These are phyloP conservation scores for Calycina marina DNA, from an alignment of 2,329 filamentous ascomycete genomes.

Conservation along the genomic window DNA sequence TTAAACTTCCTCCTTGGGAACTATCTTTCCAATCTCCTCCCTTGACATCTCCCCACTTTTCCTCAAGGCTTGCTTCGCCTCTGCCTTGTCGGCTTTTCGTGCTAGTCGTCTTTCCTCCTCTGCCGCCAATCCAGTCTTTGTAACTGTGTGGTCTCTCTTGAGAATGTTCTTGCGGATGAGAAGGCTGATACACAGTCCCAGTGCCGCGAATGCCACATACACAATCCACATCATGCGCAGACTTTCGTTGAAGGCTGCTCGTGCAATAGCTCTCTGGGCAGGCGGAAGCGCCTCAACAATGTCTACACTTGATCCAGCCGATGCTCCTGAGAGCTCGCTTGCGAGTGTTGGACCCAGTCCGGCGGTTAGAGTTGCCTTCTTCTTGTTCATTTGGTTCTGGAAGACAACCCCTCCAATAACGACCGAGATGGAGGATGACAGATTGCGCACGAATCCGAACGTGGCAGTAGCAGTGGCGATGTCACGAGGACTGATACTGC, in stretches of 20 bases:
- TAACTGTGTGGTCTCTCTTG: slow-evolving; percentile 35
- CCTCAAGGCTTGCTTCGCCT: neutral
- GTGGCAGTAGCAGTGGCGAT: slow-evolving; percentile 55
- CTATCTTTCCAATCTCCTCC: slow-evolving; percentile 4
- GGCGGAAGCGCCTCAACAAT: slow-evolving; percentile 14
- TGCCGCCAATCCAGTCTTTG: slow-evolving; percentile 29
- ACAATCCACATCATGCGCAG: slow-evolving; percentile 17
- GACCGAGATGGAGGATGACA: slow-evolving; percentile 31
- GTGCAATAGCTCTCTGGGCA: slow-evolving; percentile 12
- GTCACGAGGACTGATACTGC: slow-evolving; percentile 43
- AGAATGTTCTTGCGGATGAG: slow-evolving; percentile 31
- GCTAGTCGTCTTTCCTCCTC: slow-evolving; percentile 15
- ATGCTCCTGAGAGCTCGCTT: slow-evolving; percentile 13
- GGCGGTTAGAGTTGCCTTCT: slow-evolving; percentile 7
- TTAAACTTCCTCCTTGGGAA: neutral
- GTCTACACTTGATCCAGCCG: slow-evolving; percentile 17
- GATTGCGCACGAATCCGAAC: slow-evolving; percentile 42
- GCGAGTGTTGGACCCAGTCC: slow-evolving; percentile 15
- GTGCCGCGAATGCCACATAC: slow-evolving; percentile 17
- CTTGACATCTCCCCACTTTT: slow-evolving; percentile 2
- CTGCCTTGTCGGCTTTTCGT: slow-evolving; percentile 8
- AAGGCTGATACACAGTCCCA: slow-evolving; percentile 26
- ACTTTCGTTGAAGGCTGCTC: slow-evolving; percentile 12
- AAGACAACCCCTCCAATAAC: slow-evolving; percentile 36
- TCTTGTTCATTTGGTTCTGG: slow-evolving; percentile 29